phyloP scores from a whole-genome alignment of 768 basidiomycete genomes.

The Serendipita sp. region DNA sequence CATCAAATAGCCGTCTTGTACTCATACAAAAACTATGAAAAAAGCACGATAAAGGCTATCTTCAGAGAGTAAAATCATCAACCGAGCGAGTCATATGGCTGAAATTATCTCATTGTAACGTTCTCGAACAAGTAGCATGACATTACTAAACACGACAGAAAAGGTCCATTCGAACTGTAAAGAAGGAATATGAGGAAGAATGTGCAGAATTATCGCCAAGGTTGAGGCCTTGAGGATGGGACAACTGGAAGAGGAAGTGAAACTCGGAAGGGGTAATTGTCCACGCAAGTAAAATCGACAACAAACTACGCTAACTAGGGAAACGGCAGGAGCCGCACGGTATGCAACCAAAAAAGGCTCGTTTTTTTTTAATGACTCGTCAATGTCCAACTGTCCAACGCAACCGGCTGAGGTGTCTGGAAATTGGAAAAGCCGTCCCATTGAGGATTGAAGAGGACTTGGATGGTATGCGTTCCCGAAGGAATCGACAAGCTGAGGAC shows the following conservation, averaged over 20 bases:
- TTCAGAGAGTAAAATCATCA: too few species aligned
- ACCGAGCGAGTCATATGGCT: too few species aligned
- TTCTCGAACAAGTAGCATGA: too few species aligned
- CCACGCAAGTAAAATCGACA: background rate
- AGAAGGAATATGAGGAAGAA: background rate
- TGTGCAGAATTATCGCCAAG: too few species aligned
- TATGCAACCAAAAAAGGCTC: background rate
- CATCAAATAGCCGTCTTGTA: too few species aligned
- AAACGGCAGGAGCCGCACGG: background rate
- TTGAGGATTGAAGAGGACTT: constrained; percentile 89
- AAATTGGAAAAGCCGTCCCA: constrained; percentile 59
- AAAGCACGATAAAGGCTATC: too few species aligned
- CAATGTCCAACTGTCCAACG: constrained; percentile 58
- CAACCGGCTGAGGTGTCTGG: constrained; percentile 55
- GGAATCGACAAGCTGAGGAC: constrained; percentile 51
- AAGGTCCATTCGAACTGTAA: background rate
- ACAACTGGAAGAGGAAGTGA: too few species aligned
- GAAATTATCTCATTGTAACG: too few species aligned
- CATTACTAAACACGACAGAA: too few species aligned
- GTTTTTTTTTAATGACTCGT: constrained; percentile 48
- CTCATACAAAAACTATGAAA: too few species aligned
- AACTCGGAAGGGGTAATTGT: background rate
- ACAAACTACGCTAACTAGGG: background rate
- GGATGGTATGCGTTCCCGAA: constrained; percentile 58
- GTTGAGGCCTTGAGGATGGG: too few species aligned